Percentiles rank a stretch among this genome's conserved stretches.
phyloP scores from a whole-genome alignment of 2,329 filamentous ascomycete genomes.

The Helminthosporium solani region DNA sequence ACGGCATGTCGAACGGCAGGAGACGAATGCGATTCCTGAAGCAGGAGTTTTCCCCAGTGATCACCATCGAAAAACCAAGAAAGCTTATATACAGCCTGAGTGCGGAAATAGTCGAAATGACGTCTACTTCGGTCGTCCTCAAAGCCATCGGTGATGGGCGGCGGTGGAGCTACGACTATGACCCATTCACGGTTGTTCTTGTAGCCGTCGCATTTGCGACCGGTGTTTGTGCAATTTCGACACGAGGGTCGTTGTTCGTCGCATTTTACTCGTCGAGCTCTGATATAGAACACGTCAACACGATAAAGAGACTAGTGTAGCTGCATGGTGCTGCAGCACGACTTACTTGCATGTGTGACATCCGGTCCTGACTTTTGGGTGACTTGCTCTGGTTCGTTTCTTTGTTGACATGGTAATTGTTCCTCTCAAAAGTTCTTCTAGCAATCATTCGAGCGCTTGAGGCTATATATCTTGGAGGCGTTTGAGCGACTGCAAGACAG shows the following conservation, averaged over 20 bases:
- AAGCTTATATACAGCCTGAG: conserved; percentile 13
- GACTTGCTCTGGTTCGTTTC: conserved; percentile 17
- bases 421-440: not conserved
- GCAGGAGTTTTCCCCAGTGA: conserved; percentile 12
- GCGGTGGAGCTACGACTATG: conserved; percentile 14
- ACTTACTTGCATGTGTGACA: conserved; percentile 24
- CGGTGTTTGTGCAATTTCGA: conserved; percentile 16
- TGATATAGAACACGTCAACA: conserved; percentile 6
- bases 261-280: conserved; percentile 19
- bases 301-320: not conserved
- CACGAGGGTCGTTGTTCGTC: conserved; percentile 18
- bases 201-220: conserved; percentile 20
- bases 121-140: conserved; percentile 17
- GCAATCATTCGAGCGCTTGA: not conserved
- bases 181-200: conserved; percentile 16
- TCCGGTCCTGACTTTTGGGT: conserved; percentile 18
- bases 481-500: not conserved
- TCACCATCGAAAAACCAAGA: conserved; percentile 16
- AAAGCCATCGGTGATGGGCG: conserved; percentile 15
- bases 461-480: not conserved
- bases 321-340: not conserved
- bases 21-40: conserved; percentile 13
- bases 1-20: conserved; percentile 16
- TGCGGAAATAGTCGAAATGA: conserved; percentile 21
- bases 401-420: conserved; percentile 4